Evolutionary conservation across 495 filamentous ascomycete genomes (phyloP).

Genomic region (Aspergillus campestris): DNA sequence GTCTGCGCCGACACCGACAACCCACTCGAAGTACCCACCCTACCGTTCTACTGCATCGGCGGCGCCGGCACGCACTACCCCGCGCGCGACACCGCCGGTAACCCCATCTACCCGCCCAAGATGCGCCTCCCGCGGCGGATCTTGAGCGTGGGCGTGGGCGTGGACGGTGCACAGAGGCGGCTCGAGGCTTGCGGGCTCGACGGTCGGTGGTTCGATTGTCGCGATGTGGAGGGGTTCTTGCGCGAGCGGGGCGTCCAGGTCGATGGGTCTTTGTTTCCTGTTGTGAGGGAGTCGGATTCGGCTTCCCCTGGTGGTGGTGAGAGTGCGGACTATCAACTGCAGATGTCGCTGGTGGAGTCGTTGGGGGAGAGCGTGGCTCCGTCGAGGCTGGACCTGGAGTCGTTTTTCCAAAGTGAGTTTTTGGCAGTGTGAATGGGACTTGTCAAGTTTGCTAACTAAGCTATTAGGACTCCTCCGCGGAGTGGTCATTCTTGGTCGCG

Average conservation of each 20-base stretch:
- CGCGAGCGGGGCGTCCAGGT: conserved; percentile 14
- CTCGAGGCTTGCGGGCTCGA: conserved; percentile 35
- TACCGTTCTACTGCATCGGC: conserved; percentile 41
- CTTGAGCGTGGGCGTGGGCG: conserved; percentile 4
- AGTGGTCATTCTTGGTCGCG: conserved; percentile 9
- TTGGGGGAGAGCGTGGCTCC: neutral
- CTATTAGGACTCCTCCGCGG: neutral
- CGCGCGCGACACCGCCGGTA: conserved; percentile 4
- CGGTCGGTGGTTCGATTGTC: conserved; percentile 64
- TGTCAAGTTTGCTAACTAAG: neutral
- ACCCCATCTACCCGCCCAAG: conserved; percentile 16
- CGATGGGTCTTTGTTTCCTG: conserved; percentile 8
- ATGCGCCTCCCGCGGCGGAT: conserved; percentile 13
- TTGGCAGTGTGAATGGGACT: neutral
- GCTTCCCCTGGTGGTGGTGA: neutral
- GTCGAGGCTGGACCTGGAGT: conserved; percentile 2
- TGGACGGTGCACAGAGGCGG: neutral
- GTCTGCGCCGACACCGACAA: conserved; percentile 1
- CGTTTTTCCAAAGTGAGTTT: conserved; percentile 8
- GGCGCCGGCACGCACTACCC: conserved; percentile 59
- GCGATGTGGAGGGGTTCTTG: conserved; percentile 54
- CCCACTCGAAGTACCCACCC: conserved; percentile 28
- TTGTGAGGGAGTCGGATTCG: neutral
- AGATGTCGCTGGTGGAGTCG: conserved; percentile 2
- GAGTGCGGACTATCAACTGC: neutral